These are phyloP conservation scores for Penicillium silybi DNA, from an alignment of 495 filamentous ascomycete species.

Conservation along the genomic window DNA sequence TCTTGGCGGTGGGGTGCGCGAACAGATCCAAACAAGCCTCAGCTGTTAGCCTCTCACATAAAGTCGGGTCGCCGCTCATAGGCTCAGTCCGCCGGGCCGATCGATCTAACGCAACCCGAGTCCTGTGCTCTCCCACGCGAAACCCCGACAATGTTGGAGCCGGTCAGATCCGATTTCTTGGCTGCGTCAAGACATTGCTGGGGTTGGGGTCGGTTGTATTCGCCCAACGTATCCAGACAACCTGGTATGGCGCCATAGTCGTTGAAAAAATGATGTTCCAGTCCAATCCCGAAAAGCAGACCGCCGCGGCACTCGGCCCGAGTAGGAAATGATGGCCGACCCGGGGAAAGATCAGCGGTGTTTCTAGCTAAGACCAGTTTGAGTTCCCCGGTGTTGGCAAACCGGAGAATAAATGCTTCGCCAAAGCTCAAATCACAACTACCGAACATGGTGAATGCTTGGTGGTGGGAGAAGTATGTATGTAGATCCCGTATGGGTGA, in stretches of 20 bases:
- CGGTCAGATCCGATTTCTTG: not conserved
- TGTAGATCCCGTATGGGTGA: not conserved
- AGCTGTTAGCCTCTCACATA: not conserved
- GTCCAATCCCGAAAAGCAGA: not conserved
- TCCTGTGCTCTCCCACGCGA: not conserved
- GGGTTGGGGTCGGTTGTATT: not conserved
- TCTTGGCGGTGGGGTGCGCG: not conserved
- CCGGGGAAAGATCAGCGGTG: slow-evolving; percentile 1
- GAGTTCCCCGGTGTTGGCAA: slow-evolving; percentile 3
- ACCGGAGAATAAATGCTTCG: not conserved
- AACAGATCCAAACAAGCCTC: slow-evolving; percentile 4
- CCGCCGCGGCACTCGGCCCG: not conserved
- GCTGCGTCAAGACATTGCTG: not conserved
- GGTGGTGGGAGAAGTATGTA: not conserved
- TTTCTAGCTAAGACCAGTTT: not conserved
- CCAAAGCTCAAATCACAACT: not conserved
- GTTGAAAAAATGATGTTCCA: not conserved
- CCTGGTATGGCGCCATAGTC: not conserved
- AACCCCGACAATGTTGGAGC: not conserved
- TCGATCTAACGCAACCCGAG: not conserved
- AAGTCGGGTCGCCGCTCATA: not conserved
- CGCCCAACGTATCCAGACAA: not conserved
- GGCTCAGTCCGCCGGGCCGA: not conserved
- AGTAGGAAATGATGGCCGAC: slow-evolving; percentile 1
- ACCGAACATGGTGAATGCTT: not conserved